Conservation (phyloP, 208 protist genomes). For the Naegleria lovaniensis region DNA sequence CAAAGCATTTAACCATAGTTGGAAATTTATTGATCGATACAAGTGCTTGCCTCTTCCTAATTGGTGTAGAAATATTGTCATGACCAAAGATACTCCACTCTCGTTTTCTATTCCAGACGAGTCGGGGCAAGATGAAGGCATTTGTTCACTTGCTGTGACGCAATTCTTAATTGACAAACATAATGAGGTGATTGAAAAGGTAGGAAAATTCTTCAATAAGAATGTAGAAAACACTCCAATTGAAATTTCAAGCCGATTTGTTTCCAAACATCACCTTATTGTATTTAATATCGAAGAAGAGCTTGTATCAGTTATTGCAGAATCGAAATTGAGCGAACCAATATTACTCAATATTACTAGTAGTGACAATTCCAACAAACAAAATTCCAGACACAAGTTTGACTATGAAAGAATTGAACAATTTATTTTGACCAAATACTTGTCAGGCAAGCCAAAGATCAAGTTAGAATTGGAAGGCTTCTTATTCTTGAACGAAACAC, state of each 20-base stretch:
- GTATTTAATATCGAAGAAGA: neutral
- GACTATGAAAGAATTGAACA: constrained; percentile 11
- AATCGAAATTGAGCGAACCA: neutral
- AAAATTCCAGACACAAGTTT: neutral
- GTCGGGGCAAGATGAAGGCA: neutral
- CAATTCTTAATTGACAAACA: neutral
- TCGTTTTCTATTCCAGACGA: neutral
- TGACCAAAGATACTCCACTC: neutral
- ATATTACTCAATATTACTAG: neutral
- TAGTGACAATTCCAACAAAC: no score
- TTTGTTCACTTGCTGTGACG: neutral
- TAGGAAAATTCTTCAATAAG: neutral
- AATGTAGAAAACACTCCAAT: neutral
- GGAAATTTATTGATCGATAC: neutral
- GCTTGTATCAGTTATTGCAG: neutral
- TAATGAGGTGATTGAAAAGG: neutral
- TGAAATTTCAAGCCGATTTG: neutral
- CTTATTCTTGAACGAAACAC: neutral
- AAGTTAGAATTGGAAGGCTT: neutral
- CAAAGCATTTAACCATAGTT: neutral
- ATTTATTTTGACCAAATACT: neutral
- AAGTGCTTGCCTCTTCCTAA: neutral
- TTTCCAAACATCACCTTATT: neutral
- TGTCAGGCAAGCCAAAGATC: neutral
- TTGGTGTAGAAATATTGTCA: neutral